Evolutionary conservation across 495 filamentous ascomycete species (phyloP).

Genomic region (Annulohypoxylon maeteangense): DNA sequence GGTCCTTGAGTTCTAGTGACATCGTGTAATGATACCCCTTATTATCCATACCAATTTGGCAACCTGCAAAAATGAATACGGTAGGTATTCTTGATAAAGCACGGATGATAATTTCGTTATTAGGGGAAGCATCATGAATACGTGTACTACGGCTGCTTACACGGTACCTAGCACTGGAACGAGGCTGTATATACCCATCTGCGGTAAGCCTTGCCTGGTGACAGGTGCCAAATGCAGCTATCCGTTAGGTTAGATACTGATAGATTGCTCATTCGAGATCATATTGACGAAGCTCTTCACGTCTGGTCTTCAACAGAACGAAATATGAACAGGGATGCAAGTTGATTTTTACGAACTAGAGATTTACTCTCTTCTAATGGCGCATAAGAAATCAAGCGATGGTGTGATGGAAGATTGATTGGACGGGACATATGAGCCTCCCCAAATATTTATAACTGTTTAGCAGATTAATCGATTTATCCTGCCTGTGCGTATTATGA

Average conservation of each 20-base stretch:
- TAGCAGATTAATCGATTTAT: background rate
- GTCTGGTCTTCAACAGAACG: background rate
- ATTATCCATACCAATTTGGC: slow-evolving; percentile 13
- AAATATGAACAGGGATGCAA: slow-evolving; percentile 6
- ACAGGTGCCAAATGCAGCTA: slow-evolving; percentile 44
- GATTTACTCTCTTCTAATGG: background rate
- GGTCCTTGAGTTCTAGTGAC: slow-evolving; percentile 16
- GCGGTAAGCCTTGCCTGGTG: slow-evolving; percentile 32
- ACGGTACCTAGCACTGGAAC: slow-evolving; percentile 21
- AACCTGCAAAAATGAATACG: too few relatives aligned
- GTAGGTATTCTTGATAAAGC: background rate
- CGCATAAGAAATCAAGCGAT: background rate
- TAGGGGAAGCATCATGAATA: background rate
- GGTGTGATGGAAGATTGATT: background rate
- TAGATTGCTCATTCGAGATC: slow-evolving; percentile 42
- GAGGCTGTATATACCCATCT: slow-evolving; percentile 37
- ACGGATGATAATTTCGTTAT: slow-evolving; percentile 22
- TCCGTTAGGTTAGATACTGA: slow-evolving; percentile 45
- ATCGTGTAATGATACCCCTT: slow-evolving; percentile 30
- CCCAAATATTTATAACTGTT: background rate
- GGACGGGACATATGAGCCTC: background rate
- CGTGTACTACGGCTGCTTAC: background rate
- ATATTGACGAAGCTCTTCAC: background rate
- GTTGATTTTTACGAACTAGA: background rate
- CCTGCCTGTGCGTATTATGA: slow-evolving; percentile 3